Evolutionary conservation across 352 stramenopile genomes (phyloP), one percentile per base, ranked within the genome.

Genomic region (Globisporangium alternatum): DNA sequence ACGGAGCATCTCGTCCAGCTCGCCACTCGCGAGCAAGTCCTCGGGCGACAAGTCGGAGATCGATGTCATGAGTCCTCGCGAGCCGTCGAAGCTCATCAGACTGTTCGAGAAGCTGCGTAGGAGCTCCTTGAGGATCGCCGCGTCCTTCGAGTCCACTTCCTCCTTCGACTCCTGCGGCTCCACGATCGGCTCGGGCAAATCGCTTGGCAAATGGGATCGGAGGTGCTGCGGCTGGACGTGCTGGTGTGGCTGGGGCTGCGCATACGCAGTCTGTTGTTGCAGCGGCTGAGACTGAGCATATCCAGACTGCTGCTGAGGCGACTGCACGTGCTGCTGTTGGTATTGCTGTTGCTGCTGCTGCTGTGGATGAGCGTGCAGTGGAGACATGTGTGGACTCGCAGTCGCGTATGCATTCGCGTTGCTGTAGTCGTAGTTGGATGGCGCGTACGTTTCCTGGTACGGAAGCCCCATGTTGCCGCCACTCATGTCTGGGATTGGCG

Each of bases 1-100:
- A 25, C 76, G 75, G 39, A 93, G 80, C 74, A 93, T 91, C 60
- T 93, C 84, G 51, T 93, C 84, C 44, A 93, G 70, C 69, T 93
- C 84, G 5, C 84, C 84, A 72, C 84, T 93, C 4, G 78, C 84
- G 21, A 93, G 72, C 31, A 93, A 60, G 33, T 91, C 84, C 35
- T 93, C 84, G 0, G 84, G 84, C 31, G 82, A 91, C 75, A 93
- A 86, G 45, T 93, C 84, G 5, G 77, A 72, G 52, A 91, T 80
- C 43, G 84, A 91, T 41, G 67, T 76, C 44, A 87, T 76, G 48
- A 89, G 52, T 3, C 72, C 80, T 3, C 79, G 68, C 8, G 69
- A 61, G 31, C 61, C 43, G 31, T 65, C 60, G 54, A 91, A 93
- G 62, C 81, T 91, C 28, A 93, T 67, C 37, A 90, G 67, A 37